These are phyloP conservation scores for Gracilaria gracilis DNA, from an alignment of 23 red algal genomes.

Conservation along the genomic window DNA sequence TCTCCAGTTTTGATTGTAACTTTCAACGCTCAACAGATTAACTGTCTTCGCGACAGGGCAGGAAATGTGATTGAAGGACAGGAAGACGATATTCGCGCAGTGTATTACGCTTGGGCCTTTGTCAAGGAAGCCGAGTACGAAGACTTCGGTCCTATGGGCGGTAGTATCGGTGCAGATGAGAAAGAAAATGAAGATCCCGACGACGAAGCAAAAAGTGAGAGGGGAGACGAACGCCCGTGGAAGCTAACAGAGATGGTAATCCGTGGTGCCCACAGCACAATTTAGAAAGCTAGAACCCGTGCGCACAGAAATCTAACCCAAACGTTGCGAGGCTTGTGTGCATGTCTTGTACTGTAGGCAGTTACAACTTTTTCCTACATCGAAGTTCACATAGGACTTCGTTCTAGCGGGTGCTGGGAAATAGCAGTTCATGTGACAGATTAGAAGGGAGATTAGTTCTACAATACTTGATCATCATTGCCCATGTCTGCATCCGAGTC, in stretches of 20 bases:
- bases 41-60: constrained; percentile 81
- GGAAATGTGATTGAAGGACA: constrained; percentile 89
- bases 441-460: background rate
- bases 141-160: constrained; percentile 57
- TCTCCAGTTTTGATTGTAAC: constrained; percentile 94
- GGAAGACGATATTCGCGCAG: constrained; percentile 93
- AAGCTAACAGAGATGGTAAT: constrained; percentile 99
- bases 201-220: background rate
- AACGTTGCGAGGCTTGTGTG: too few species aligned
- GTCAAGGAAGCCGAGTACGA: constrained; percentile 60
- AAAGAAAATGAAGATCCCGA: constrained; percentile 3
- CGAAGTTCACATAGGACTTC: background rate
- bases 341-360: too few species aligned
- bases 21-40: constrained; percentile 98
- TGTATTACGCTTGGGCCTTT: constrained; percentile 90
- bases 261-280: constrained; percentile 89
- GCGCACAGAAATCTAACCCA: too few species aligned
- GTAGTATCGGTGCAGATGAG: constrained; percentile 55
- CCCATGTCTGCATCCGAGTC: constrained; percentile 28
- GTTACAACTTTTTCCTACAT: background rate
- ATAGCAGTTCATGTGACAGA: background rate
- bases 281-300: constrained; percentile 26
- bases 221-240: constrained; percentile 55
- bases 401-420: background rate
- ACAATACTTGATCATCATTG: background rate